Conservation (phyloP, 2,329 filamentous ascomycete genomes). For the Bretziella fagacearum region DNA sequence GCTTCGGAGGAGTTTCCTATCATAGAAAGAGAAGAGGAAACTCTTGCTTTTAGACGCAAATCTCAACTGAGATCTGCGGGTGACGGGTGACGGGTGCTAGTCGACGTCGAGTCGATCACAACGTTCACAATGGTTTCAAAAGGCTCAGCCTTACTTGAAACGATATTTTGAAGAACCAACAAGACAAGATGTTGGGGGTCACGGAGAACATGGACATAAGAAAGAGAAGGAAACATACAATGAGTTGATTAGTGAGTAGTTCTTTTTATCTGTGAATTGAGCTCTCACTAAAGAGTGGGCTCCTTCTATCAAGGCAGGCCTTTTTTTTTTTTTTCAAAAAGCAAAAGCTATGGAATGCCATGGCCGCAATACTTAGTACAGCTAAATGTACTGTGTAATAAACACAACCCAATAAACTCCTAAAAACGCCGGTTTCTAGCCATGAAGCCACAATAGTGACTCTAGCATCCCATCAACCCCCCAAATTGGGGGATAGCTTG, state of each 20-base stretch:
- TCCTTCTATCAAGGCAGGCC: neutral
- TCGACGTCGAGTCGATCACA: neutral
- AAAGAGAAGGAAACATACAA: neutral
- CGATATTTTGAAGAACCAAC: neutral
- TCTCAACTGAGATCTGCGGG: constrained; percentile 2
- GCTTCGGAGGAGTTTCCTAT: neutral
- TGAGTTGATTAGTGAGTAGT: neutral
- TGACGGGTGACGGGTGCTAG: neutral
- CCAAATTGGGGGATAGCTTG: neutral
- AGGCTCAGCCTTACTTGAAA: neutral
- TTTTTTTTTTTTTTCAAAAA: neutral
- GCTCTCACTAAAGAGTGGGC: neutral
- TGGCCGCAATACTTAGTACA: neutral
- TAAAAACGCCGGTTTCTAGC: neutral
- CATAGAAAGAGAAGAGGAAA: neutral
- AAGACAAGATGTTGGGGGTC: neutral
- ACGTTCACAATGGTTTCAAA: neutral
- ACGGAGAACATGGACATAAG: too few relatives aligned
- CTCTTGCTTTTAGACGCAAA: neutral
- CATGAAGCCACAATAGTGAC: neutral
- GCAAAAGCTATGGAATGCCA: neutral
- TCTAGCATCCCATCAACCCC: neutral
- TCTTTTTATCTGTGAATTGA: neutral
- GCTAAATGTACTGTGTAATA: neutral
- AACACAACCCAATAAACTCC: neutral